Evolutionary conservation across 768 basidiomycete genomes (phyloP), one percentile per base, ranked within the genome.

Genomic region (Boletus sp.): DNA sequence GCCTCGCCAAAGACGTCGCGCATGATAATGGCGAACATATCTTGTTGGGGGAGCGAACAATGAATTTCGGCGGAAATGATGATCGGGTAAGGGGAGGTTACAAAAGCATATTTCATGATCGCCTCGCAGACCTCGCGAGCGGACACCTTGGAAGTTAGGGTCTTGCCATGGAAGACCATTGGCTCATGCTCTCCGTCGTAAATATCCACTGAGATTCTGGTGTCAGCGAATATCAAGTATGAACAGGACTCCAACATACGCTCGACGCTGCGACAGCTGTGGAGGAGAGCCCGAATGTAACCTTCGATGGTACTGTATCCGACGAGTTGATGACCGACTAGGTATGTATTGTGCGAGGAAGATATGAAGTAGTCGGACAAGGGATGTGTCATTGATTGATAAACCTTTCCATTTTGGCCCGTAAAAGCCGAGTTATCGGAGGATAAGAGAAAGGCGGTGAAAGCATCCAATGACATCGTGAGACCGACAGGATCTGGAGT

Each of bases 21-120:
- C 83, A 98, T 83, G 63, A 95, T 92, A 3, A 76, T 64, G 0
- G 83, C 93, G 14, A 97, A 77, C 66, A 78, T 77, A 35, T 89
- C 88, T 68, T 98, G 95, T 66, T 94, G 90, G 27, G 76, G 71
- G 15, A 92, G 53, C 0, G 81, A 76, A 68, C 93, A 96, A 64
- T 96, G 94, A 1, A 95, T 81, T 73, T 98, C 95, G 13, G 93
- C 90, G 3, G 93, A 95, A 51, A 98, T 88, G 64, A 98, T 84
- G 65, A 98, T 76, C 1, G 95, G 95, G 64, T 93, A 97, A 0
- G 91, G 90, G 1, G 92, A 95, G 1, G 88, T 81, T 39, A 89
- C 83, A 64, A 98, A 98, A 0, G 88, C 94, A 65, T 98, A 98
- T 71, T 89, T 90, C 21, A 78, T 76, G 65, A 98, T 89, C 1